A percentile compares a stretch with the other conserved stretches of the same genome.
Evolutionary conservation across 225 moss, liverwort and hornwort species (phyloP).

Genomic region (Bryoerythrophyllum caledonicum): DNA sequence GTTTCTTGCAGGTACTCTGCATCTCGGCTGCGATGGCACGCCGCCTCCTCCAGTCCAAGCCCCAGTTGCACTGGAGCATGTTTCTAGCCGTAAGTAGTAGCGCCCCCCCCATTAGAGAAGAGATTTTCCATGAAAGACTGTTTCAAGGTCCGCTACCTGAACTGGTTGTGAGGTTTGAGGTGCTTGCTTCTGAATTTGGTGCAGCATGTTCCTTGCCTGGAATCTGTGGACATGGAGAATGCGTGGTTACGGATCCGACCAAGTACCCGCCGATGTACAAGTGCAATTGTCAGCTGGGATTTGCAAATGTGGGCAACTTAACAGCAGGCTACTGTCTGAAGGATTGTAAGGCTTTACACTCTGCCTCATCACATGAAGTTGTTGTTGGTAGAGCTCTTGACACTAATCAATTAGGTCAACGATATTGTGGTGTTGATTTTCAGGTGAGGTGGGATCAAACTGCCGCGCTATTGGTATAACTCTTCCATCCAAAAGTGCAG

Average conservation of each 20-base stretch:
- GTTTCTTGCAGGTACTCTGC: conserved; percentile 47
- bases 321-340: conserved; percentile 59
- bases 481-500: conserved; percentile 44
- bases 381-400: neutral
- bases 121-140: neutral
- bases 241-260: conserved; percentile 44
- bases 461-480: conserved; percentile 48
- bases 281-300: conserved; percentile 48
- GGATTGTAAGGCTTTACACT: conserved; percentile 38
- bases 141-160: neutral
- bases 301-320: conserved; percentile 48
- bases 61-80: conserved; percentile 36
- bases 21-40: conserved; percentile 35
- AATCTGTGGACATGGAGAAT: conserved; percentile 61
- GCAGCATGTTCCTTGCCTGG: conserved; percentile 69
- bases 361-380: neutral
- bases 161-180: neutral
- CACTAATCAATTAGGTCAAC: neutral
- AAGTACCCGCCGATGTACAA: conserved; percentile 57
- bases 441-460: conserved; percentile 62
- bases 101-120: too few relatives aligned
- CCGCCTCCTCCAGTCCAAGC: conserved; percentile 37
- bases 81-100: conserved; percentile 53
- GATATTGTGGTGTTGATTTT: conserved; percentile 5
- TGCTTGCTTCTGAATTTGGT: neutral